Percentiles rank a stretch among this genome's conserved stretches.
Evolutionary conservation across 2,329 filamentous ascomycete species (phyloP).

Genomic region (Aspergillus pseudoterreus): DNA sequence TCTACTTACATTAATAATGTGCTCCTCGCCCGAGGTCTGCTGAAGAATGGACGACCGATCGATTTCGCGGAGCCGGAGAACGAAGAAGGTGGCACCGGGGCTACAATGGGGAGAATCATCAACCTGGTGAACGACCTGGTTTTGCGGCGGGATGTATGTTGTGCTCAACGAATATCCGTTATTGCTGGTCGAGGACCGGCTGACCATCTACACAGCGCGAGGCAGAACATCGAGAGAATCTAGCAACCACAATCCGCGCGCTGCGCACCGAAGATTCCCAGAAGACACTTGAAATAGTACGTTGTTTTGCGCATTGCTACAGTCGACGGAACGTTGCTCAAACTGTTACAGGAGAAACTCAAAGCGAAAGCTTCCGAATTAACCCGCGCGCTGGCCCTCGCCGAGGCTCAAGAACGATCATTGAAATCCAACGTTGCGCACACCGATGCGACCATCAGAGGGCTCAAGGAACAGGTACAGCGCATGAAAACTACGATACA

Average conservation of each 20-base stretch:
- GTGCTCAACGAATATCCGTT: slow-evolving; percentile 1
- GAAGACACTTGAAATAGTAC: slow-evolving; percentile 65
- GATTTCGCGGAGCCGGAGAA: slow-evolving; percentile 74
- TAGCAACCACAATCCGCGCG: slow-evolving; percentile 72
- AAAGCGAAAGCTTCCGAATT: slow-evolving; percentile 55
- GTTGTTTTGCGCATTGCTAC: slow-evolving; percentile 19
- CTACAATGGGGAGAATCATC: slow-evolving; percentile 81
- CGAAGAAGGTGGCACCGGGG: slow-evolving; percentile 56
- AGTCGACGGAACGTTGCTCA: slow-evolving; percentile 7
- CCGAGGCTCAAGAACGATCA: slow-evolving; percentile 68
- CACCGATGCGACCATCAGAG: slow-evolving; percentile 69
- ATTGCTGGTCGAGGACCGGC: neutral
- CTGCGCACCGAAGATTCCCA: slow-evolving; percentile 72
- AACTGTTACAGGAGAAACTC: slow-evolving; percentile 45
- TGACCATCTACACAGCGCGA: slow-evolving; percentile 61
- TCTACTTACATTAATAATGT: slow-evolving; percentile 64
- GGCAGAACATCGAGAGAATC: slow-evolving; percentile 78
- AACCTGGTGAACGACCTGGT: slow-evolving; percentile 92
- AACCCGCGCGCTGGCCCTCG: slow-evolving; percentile 52
- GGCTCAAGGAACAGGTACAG: slow-evolving; percentile 78
- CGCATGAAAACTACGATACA: slow-evolving; percentile 74
- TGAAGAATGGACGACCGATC: slow-evolving; percentile 58
- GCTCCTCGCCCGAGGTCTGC: slow-evolving; percentile 59
- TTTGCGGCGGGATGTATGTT: slow-evolving; percentile 76
- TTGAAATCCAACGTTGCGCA: slow-evolving; percentile 66